These are phyloP conservation scores for Aquanectria penicillioides DNA, from an alignment of 2,329 filamentous ascomycete genomes.

Conservation along the genomic window DNA sequence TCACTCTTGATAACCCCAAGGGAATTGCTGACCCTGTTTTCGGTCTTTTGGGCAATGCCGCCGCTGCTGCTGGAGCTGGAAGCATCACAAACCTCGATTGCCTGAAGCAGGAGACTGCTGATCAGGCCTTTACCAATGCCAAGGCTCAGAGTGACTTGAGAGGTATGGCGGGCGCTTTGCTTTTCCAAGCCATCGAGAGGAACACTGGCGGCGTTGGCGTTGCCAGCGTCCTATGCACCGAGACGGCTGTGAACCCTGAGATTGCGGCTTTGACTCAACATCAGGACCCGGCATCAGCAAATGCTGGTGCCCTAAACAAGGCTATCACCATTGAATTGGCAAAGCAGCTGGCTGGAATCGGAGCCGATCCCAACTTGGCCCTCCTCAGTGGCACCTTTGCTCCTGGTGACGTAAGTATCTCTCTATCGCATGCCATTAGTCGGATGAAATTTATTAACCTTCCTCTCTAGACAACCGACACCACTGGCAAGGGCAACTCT, in stretches of 20 bases:
- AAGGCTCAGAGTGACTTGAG: conserved; percentile 62
- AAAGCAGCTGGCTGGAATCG: conserved; percentile 67
- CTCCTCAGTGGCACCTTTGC: conserved; percentile 71
- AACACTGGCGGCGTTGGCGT: conserved; percentile 53
- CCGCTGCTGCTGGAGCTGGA: conserved; percentile 55
- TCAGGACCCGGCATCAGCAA: conserved; percentile 72
- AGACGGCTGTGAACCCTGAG: conserved; percentile 70
- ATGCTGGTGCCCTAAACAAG: conserved; percentile 68
- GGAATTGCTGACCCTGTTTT: conserved; percentile 63
- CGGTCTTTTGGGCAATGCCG: conserved; percentile 53
- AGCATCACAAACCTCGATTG: conserved; percentile 54
- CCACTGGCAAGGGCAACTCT: conserved; percentile 46
- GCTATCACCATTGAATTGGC: conserved; percentile 68
- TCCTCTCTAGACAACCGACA: conserved; percentile 16
- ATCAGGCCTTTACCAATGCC: conserved; percentile 69
- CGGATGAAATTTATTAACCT: not conserved
- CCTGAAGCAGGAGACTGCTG: conserved; percentile 60
- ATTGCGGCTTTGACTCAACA: conserved; percentile 72
- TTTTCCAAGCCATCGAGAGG: conserved; percentile 64
- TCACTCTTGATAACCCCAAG: conserved; percentile 62
- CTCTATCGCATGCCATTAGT: not conserved
- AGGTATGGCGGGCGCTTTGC: conserved; percentile 63
- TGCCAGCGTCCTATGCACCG: conserved; percentile 56
- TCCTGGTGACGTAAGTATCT: conserved; percentile 62
- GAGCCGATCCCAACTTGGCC: conserved; percentile 70